Evolutionary conservation across 768 basidiomycete species (phyloP).

Genomic region (Leccinum uliginosum): DNA sequence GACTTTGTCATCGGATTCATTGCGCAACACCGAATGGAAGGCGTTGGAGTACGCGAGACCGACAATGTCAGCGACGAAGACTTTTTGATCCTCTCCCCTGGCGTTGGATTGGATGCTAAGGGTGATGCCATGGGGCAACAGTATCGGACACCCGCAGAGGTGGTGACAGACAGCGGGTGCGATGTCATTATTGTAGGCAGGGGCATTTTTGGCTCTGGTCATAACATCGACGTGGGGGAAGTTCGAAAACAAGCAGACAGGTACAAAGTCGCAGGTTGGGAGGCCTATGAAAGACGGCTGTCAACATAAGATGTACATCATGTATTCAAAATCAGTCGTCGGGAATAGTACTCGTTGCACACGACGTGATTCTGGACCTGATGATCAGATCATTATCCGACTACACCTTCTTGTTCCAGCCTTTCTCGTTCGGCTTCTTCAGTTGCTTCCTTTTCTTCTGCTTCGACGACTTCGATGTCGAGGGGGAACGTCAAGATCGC

Average conservation of each 20-base stretch:
- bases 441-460: constrained; percentile 77
- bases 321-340: neutral
- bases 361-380: neutral
- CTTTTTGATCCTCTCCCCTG: constrained; percentile 88
- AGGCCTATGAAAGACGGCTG: constrained; percentile 71
- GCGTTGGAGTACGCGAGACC: constrained; percentile 38
- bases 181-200: constrained; percentile 98
- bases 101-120: constrained; percentile 75
- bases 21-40: constrained; percentile 81
- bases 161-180: constrained; percentile 75
- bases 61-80: constrained; percentile 53
- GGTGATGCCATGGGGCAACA: constrained; percentile 93
- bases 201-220: constrained; percentile 77
- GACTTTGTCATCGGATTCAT: constrained; percentile 97
- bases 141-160: constrained; percentile 85
- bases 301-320: constrained; percentile 2
- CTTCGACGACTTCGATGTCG: constrained; percentile 92
- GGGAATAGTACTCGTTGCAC: neutral
- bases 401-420: constrained; percentile 6
- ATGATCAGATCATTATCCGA: neutral
- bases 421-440: constrained; percentile 35
- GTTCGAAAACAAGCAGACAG: constrained; percentile 66
- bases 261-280: constrained; percentile 86
- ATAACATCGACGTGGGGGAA: constrained; percentile 36
- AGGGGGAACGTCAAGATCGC: constrained; percentile 95